Percentiles rank a stretch among this genome's conserved stretches.
These are phyloP conservation scores for Clavispora phyllophila DNA, from an alignment of 805 yeast species.

Conservation along the genomic window DNA sequence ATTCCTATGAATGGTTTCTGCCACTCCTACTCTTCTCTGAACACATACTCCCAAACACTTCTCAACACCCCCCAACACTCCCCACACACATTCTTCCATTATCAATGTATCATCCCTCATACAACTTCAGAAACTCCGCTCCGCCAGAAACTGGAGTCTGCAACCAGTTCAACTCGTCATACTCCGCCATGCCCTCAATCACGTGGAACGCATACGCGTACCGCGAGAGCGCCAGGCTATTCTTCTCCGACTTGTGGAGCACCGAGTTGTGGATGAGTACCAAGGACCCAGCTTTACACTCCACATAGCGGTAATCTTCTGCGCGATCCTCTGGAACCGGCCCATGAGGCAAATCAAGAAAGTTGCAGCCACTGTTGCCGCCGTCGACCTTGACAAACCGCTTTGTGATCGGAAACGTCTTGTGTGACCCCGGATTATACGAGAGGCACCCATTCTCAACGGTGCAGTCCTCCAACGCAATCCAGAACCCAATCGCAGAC, in stretches of 20 bases:
- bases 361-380: constrained; percentile 53
- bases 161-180: constrained; percentile 68
- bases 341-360: constrained; percentile 33
- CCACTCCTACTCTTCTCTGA: no score
- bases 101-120: constrained; percentile 8
- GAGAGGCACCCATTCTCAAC: constrained; percentile 62
- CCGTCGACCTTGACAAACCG: constrained; percentile 55
- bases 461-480: constrained; percentile 73
- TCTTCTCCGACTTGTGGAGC: constrained; percentile 64
- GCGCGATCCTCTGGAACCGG: constrained; percentile 25
- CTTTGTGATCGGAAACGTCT: constrained; percentile 47
- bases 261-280: constrained; percentile 69
- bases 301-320: constrained; percentile 43
- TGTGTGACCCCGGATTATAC: constrained; percentile 69
- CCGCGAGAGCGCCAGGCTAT: constrained; percentile 51
- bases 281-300: constrained; percentile 68
- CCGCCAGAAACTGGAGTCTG: constrained; percentile 75
- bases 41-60: no score
- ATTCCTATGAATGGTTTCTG: no score
- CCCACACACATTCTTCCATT: no score
- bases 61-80: no score
- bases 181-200: constrained; percentile 60
- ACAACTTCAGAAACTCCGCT: constrained; percentile 49
- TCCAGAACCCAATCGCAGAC: constrained; percentile 75
- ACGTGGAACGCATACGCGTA: constrained; percentile 78